Evolutionary conservation across 805 yeast genomes (phyloP).

Genomic region (Saturnispora zaruensis): DNA sequence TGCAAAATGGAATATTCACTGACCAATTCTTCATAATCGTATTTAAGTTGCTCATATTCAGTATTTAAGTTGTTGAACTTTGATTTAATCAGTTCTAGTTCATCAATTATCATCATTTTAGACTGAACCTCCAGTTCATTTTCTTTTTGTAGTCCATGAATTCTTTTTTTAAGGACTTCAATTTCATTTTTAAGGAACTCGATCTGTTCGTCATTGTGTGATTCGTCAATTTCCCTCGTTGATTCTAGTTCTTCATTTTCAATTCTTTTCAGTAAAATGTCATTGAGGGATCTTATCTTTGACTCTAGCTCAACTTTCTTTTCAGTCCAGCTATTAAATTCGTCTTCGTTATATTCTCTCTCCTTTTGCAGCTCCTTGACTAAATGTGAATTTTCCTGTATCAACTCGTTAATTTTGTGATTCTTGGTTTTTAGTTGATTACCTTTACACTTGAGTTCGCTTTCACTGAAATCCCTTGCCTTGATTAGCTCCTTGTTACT

Average conservation of each 20-base stretch:
- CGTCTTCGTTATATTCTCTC: slow-evolving; percentile 25
- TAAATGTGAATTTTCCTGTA: slow-evolving; percentile 19
- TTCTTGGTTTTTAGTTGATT: slow-evolving; percentile 20
- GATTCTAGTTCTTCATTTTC: slow-evolving; percentile 5
- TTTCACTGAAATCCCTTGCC: slow-evolving; percentile 31
- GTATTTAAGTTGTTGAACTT: slow-evolving; percentile 25
- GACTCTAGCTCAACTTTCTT: slow-evolving; percentile 21
- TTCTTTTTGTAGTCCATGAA: slow-evolving; percentile 38
- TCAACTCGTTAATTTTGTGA: slow-evolving; percentile 22
- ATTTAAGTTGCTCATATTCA: slow-evolving; percentile 22
- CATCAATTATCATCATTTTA: slow-evolving; percentile 44
- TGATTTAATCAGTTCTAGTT: slow-evolving; percentile 40
- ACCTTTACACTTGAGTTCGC: slow-evolving; percentile 26
- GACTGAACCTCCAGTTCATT: slow-evolving; percentile 46
- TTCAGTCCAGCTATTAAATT: slow-evolving; percentile 24
- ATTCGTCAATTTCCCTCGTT: slow-evolving; percentile 5
- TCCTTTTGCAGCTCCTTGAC: slow-evolving; percentile 24
- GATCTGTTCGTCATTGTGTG: slow-evolving; percentile 1
- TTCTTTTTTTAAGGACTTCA: slow-evolving; percentile 20
- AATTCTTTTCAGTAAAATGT: slow-evolving; percentile 8
- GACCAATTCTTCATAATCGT: slow-evolving; percentile 24
- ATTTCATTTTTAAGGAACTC: slow-evolving; percentile 16
- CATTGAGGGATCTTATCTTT: slow-evolving; percentile 20
- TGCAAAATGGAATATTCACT: slow-evolving; percentile 16
- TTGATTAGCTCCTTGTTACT: slow-evolving; percentile 24